These are phyloP conservation scores for Scutellaria barbata DNA, from an alignment of 257 asterid species.

Conservation along the genomic window DNA sequence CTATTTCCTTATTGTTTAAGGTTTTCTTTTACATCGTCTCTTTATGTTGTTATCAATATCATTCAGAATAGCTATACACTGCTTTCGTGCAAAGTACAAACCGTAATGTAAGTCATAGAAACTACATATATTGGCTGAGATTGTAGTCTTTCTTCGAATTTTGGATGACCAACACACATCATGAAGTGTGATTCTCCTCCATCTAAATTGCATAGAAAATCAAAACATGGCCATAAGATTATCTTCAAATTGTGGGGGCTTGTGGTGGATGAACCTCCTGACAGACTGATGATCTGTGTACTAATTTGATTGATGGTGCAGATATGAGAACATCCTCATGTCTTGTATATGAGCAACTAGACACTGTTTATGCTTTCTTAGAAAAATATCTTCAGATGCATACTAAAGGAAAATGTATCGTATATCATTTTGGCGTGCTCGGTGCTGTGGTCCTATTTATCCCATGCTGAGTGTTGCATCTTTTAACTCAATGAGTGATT, in stretches of 20 bases:
- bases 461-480: not conserved
- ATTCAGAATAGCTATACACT: not conserved
- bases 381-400: not conserved
- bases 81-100: not conserved
- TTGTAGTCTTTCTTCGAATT: not conserved
- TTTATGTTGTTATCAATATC: not conserved
- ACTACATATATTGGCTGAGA: not conserved
- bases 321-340: not conserved
- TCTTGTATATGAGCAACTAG: conserved; percentile 7
- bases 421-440: not conserved
- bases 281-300: not conserved
- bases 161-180: conserved; percentile 11
- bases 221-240: not conserved
- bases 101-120: not conserved
- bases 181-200: not conserved
- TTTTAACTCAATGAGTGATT: not conserved
- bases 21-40: not conserved
- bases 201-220: conserved; percentile 1
- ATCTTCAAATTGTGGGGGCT: not conserved
- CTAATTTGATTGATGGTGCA: not conserved
- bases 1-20: not conserved
- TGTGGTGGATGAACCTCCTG: conserved; percentile 1
- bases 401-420: not conserved
- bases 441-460: not conserved
- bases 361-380: not conserved